Evolutionary conservation across 306 rosid genomes (phyloP).

Genomic region (Pueraria montana): DNA sequence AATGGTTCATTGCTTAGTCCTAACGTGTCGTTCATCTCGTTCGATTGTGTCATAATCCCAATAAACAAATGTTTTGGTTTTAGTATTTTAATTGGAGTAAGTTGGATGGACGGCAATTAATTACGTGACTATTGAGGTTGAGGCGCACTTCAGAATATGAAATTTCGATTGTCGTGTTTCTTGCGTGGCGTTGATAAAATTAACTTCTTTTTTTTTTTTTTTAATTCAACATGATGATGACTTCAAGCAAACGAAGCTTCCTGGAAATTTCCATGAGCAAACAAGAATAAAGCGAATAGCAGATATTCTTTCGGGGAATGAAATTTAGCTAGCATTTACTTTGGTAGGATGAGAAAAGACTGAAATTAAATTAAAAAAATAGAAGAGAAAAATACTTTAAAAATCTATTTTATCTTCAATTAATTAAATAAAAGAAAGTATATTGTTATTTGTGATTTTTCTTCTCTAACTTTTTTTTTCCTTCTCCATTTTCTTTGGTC

Average conservation of each 20-base stretch:
- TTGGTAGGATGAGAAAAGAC: too few species aligned
- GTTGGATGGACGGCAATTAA: conserved; percentile 6
- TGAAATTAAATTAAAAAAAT: too few species aligned
- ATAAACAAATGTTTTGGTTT: background rate
- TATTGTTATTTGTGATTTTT: background rate
- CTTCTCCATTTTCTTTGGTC: background rate
- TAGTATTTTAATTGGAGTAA: background rate
- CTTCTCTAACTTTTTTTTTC: background rate
- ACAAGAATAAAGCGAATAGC: conserved; percentile 49
- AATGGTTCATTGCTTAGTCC: background rate
- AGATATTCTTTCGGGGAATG: background rate
- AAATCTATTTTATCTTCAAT: too few species aligned
- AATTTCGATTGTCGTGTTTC: conserved; percentile 5
- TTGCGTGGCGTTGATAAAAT: background rate
- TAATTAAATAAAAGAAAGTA: too few species aligned
- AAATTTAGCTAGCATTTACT: too few species aligned
- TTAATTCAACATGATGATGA: background rate
- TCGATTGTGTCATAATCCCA: background rate
- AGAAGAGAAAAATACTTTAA: too few species aligned
- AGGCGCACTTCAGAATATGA: background rate
- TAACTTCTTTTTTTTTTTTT: background rate
- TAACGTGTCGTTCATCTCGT: background rate
- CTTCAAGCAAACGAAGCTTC: background rate
- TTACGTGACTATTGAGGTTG: background rate
- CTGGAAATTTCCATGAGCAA: background rate